Conservation (phyloP, 2,329 filamentous ascomycete species). For the Xylariaceae sp. region DNA sequence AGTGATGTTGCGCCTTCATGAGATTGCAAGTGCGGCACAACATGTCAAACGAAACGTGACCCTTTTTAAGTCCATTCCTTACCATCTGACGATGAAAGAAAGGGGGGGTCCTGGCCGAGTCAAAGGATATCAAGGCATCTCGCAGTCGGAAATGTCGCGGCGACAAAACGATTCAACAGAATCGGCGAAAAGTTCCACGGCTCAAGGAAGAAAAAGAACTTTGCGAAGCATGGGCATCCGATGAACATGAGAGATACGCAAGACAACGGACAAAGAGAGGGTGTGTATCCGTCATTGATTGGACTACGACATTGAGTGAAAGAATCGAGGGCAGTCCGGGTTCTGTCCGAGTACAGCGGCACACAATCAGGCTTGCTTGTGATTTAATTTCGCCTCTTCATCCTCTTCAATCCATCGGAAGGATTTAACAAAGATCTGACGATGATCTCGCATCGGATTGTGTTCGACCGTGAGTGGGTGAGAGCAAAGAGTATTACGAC, state of each 20-base stretch:
- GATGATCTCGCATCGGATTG: slow-evolving; percentile 15
- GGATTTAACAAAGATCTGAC: slow-evolving; percentile 19
- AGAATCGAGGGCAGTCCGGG: slow-evolving; percentile 5
- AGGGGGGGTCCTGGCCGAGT: slow-evolving; percentile 10
- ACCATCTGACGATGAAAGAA: slow-evolving; percentile 14
- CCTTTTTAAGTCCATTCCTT: slow-evolving; percentile 11
- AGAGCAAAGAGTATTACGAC: neutral
- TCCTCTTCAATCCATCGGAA: neutral
- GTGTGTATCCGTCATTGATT: slow-evolving; percentile 1
- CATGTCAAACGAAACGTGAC: slow-evolving; percentile 13
- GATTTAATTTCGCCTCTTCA: slow-evolving; percentile 5
- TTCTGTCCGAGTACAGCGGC: neutral
- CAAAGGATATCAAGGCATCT: slow-evolving; percentile 19
- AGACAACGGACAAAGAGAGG: slow-evolving; percentile 15
- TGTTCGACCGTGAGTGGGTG: neutral
- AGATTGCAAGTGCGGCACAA: slow-evolving; percentile 17
- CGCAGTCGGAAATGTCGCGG: slow-evolving; percentile 2
- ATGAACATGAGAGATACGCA: neutral
- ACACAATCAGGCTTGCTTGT: slow-evolving; percentile 5
- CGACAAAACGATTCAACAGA: slow-evolving; percentile 5
- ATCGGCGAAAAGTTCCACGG: neutral
- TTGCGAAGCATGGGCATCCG: slow-evolving; percentile 8
- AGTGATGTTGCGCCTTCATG: neutral
- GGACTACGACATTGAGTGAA: slow-evolving; percentile 13
- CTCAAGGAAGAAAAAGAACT: neutral